Conservation (phyloP, 2,329 filamentous ascomycete species). For the Penicillium sp. region DNA sequence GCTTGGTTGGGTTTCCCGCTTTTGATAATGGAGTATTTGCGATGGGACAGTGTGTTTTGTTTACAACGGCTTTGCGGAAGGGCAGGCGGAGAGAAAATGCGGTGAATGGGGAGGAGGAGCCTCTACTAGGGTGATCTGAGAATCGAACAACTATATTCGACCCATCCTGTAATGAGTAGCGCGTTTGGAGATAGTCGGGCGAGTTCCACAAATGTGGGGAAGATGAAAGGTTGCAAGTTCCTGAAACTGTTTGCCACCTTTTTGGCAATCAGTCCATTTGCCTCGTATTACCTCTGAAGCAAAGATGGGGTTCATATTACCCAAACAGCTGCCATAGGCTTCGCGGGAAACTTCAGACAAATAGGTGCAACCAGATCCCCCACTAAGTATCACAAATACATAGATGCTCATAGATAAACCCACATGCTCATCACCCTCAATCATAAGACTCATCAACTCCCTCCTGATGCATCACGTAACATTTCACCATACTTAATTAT, state of each 20-base stretch:
- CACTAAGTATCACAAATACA: neutral
- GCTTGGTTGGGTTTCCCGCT: too few species aligned
- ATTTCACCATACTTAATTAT: conserved; percentile 6
- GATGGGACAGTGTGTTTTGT: too few species aligned
- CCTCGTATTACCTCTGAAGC: neutral
- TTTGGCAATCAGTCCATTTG: neutral
- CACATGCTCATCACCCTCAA: neutral
- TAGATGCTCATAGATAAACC: neutral
- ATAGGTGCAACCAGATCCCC: too few species aligned
- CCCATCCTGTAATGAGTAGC: neutral
- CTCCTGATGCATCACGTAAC: neutral
- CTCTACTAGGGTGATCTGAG: too few species aligned
- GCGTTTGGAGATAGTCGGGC: conserved; percentile 32
- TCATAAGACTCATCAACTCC: neutral
- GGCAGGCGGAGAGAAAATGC: too few species aligned
- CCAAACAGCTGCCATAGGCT: too few species aligned
- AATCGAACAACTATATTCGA: too few species aligned
- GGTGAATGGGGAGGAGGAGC: too few species aligned
- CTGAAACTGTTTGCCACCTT: neutral
- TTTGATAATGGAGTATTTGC: too few species aligned
- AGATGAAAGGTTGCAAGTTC: neutral
- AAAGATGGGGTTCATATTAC: too few species aligned
- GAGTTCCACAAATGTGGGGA: neutral
- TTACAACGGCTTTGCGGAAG: too few species aligned
- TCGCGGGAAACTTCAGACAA: too few species aligned